Evolutionary conservation across 2,329 filamentous ascomycete genomes (phyloP), one percentile per base, ranked within the genome.

Genomic region (Myriangium duriaei): DNA sequence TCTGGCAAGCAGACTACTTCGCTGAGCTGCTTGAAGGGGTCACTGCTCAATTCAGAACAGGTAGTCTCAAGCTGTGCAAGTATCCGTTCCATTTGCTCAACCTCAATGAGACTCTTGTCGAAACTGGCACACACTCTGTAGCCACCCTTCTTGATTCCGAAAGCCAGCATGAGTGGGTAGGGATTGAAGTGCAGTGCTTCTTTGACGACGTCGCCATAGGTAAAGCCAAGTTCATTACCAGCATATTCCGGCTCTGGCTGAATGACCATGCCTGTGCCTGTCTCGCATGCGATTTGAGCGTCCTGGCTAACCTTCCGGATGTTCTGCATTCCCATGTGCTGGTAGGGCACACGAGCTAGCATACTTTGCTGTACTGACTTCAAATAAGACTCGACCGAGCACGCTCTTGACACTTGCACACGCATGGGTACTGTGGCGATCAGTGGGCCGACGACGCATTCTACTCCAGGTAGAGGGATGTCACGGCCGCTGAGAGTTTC

Each of bases 211-310:
- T 49, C 46, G 6, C 42, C 40, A 10, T 36, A 19, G 10, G 43
- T 37, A 21, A 49, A 50, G 11, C 48, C 48, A n/a, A 50, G 41
- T n/a, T 46, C 42, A 16, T 39, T 44, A 10, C 37, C 42, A 4
- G 39, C 40, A 18, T 46, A 42, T n/a, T 42, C 42, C 11, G 42
- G 17, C n/a, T 49, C 56, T 4, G 52, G 51, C 36, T 75, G 71
- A 15, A 76, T 62, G 0, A 74, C 67, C 2, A 76, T 52, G 5
- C 71, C 64, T 0, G 69, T 73, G 5, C 67, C 64, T 32, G 74
- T 61, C 44, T 74, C 66, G 47, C 71, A 75, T 2, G 72, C 72
- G 42, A 71, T 61, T 7, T 67, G 60, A 4, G 68, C 66, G 41
- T 74, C 71, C 1, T 63, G 57, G 47, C 69, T 72, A 10, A 61